phyloP scores from a whole-genome alignment of 148 eudicot species.

The Suaeda aralocaspica region DNA sequence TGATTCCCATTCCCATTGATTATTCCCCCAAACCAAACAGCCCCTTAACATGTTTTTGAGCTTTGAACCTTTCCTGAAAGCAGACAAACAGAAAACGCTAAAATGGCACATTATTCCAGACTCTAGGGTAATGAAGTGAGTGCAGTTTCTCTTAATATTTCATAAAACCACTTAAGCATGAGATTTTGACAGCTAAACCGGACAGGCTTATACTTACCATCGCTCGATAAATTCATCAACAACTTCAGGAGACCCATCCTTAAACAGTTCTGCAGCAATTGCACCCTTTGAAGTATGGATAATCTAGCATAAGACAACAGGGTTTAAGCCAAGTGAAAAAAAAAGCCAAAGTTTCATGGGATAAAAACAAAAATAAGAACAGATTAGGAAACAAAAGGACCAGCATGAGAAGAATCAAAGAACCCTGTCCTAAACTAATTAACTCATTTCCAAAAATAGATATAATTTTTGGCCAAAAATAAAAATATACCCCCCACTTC shows the following conservation, averaged over 20 bases:
- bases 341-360: background rate
- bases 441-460: background rate
- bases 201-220: slow-evolving; percentile 47
- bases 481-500: background rate
- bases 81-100: background rate
- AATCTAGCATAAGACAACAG: slow-evolving; percentile 34
- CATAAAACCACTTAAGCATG: background rate
- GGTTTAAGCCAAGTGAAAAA: background rate
- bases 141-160: background rate
- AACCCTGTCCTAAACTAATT: background rate
- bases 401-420: background rate
- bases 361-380: background rate
- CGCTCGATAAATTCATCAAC: slow-evolving; percentile 74
- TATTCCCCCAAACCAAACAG: too few species aligned
- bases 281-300: slow-evolving; percentile 79
- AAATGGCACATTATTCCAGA: background rate
- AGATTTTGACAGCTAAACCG: background rate
- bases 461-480: background rate
- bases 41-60: too few species aligned
- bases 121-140: background rate
- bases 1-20: too few species aligned
- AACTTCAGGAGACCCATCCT: slow-evolving; percentile 76
- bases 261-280: slow-evolving; percentile 75
- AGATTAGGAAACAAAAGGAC: background rate
- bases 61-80: background rate